Evolutionary conservation across 345 rosid species (phyloP).

Genomic region (Gossypium arboreum): DNA sequence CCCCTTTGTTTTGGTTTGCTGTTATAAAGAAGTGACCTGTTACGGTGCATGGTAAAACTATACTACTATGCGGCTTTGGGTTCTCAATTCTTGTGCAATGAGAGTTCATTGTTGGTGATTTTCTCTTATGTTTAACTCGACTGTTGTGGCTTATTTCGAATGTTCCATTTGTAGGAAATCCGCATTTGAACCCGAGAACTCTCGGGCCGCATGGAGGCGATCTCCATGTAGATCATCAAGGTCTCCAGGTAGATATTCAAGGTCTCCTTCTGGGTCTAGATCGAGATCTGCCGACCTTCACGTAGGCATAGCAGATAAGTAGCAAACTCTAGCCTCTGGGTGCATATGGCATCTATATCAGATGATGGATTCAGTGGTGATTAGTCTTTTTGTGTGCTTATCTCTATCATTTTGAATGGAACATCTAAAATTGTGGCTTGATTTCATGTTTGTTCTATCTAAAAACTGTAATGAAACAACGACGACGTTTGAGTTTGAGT

Average conservation of each 20-base stretch:
- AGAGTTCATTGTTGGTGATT: neutral
- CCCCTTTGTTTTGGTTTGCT: neutral
- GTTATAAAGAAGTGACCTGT: neutral
- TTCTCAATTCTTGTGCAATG: neutral
- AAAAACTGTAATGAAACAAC: neutral
- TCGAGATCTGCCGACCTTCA: conserved; percentile 67
- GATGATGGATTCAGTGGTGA: no score
- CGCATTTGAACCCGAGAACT: conserved; percentile 39
- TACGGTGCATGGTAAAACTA: neutral
- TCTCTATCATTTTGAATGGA: neutral
- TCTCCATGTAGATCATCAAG: conserved; percentile 46
- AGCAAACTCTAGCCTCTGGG: neutral
- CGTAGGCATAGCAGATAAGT: conserved; percentile 34
- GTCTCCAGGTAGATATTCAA: conserved; percentile 42
- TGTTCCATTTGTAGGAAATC: conserved; percentile 37
- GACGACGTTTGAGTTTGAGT: neutral
- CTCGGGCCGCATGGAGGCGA: conserved; percentile 40
- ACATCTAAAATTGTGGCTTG: neutral
- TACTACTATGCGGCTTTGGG: neutral
- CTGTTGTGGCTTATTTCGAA: neutral
- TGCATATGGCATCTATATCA: neutral
- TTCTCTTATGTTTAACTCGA: neutral
- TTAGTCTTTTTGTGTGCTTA: neutral
- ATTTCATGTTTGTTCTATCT: neutral
- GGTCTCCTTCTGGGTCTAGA: conserved; percentile 69